Evolutionary conservation across 78 protist species (phyloP).

Genomic region (slime mould (Dictyostelium discoideum)): dicty_2.7 NC_007090.3:2910501-2911000

Average conservation of each 20-base stretch:
- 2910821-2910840: slow-evolving; percentile 22
- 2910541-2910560: background rate
- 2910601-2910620: slow-evolving; percentile 46
- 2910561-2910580: background rate
- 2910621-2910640: slow-evolving; percentile 37
- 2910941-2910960: slow-evolving; percentile 73
- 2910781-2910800: background rate
- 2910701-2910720: slow-evolving; percentile 35
- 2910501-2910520: background rate
- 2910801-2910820: slow-evolving; percentile 15
- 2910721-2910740: slow-evolving; percentile 64
- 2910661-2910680: slow-evolving; percentile 57
- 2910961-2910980: slow-evolving; percentile 39
- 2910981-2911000: slow-evolving; percentile 27
- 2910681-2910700: slow-evolving; percentile 24
- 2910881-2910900: slow-evolving; percentile 52
- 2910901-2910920: slow-evolving; percentile 29
- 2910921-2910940: slow-evolving; percentile 43
- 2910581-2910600: background rate
- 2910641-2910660: slow-evolving; percentile 67
- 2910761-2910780: background rate
- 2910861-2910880: slow-evolving; percentile 54
- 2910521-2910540: background rate
- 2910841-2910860: slow-evolving; percentile 51
- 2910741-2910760: slow-evolving; percentile 2